These are phyloP conservation scores for Quercus rubra DNA, from an alignment of 306 rosid genomes.

Conservation along the genomic window DNA sequence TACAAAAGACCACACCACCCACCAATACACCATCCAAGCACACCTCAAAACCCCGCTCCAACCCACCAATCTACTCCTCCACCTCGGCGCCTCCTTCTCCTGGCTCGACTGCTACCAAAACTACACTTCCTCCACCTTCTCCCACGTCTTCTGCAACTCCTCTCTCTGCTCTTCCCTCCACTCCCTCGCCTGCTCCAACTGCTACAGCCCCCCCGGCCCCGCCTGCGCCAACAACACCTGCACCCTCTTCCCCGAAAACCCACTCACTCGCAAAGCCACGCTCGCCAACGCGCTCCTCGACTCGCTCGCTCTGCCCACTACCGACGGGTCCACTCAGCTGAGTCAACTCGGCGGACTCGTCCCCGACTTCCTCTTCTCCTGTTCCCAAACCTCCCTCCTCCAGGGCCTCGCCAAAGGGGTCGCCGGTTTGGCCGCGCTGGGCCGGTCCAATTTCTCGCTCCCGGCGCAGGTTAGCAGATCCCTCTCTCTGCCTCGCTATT, in stretches of 20 bases:
- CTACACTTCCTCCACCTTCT: conserved; percentile 27
- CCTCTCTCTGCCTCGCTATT: conserved; percentile 17
- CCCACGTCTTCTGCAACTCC: conserved; percentile 27
- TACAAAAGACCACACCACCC: conserved; percentile 28
- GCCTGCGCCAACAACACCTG: conserved; percentile 18
- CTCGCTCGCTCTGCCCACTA: conserved; percentile 32
- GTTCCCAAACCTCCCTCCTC: conserved; percentile 25
- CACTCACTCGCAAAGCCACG: conserved; percentile 18
- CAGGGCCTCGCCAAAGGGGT: conserved; percentile 28
- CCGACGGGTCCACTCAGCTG: conserved; percentile 10
- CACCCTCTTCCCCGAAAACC: conserved; percentile 43
- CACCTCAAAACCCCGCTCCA: conserved; percentile 36
- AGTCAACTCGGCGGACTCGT: conserved; percentile 13
- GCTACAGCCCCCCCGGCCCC: not conserved
- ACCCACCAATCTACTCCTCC: conserved; percentile 31
- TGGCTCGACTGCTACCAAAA: conserved; percentile 42
- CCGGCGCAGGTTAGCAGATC: conserved; percentile 28
- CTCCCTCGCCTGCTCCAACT: conserved; percentile 5
- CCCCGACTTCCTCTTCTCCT: conserved; percentile 28
- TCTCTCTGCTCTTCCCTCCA: conserved; percentile 24
- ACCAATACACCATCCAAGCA: conserved; percentile 30
- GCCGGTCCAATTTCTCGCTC: conserved; percentile 40
- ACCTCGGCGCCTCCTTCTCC: conserved; percentile 41
- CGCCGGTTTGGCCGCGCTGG: conserved; percentile 31
- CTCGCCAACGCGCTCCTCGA: conserved; percentile 27